Evolutionary conservation across 108 stramenopile species (phyloP), one percentile per base, ranked within the genome.

Genomic region (Nannochloropsis salina): DNA sequence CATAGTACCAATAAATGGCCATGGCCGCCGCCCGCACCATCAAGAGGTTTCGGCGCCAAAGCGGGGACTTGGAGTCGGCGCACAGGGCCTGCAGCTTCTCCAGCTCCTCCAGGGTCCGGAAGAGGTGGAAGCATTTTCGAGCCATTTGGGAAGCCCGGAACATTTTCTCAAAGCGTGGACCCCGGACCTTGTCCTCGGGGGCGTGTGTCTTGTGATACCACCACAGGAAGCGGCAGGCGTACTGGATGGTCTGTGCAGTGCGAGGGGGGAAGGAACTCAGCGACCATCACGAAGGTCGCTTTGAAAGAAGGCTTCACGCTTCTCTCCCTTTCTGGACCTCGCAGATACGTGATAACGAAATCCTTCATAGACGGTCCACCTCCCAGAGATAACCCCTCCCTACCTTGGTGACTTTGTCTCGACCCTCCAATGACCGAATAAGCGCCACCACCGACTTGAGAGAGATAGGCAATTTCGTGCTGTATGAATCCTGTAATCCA

Each of bases 331-430:
- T 31, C 31, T 31, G 0, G 31, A 31, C 31, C 31, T 31, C 31
- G 31, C 31, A 31, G 31, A 31, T 31, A 31, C 31, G 31, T 31
- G 31, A 31, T 31, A 31, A 31, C 31, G 31, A 31, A 31, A 31
- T 31, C 31, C 31, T 31, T 31, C 31, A 31, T 31, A 1, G 31
- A 31, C 31, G 31, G 31, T 31, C 31, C 31, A 31, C 31, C 31
- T 31, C 31, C 31, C 31, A 31, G 31, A 31, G 31, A 31, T 31
- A 1, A 31, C 31, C 31, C 31, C 31, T 31, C 31, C 81, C 22
- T 81, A 81, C 81, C 81, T 81, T 81, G 81, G 81, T 81, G 81
- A 81, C 5, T 9, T 81, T 81, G 81, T 81, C 81, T 11, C 81
- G 81, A 8, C 81, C 81, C 40, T 81, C 40, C 9, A 81, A 40